Percentiles rank a stretch among this genome's conserved stretches.
These are phyloP conservation scores for Umbelopsis vinacea DNA, from an alignment of 192 early-diverging fungal genomes.

Conservation along the genomic window DNA sequence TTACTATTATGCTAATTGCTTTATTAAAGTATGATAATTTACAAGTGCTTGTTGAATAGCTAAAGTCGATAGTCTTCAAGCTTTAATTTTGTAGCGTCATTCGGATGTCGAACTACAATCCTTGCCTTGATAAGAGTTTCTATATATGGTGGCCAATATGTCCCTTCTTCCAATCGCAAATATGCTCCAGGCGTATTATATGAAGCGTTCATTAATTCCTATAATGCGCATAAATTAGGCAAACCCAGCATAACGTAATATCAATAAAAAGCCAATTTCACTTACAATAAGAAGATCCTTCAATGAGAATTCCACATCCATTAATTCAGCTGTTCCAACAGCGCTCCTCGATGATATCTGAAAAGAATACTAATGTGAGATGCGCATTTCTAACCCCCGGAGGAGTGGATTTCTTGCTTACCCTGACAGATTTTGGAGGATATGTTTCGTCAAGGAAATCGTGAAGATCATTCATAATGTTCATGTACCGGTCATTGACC, in stretches of 20 bases:
- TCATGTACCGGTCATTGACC: constrained; percentile 2
- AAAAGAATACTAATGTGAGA: neutral
- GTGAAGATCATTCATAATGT: constrained; percentile 23
- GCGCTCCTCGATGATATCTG: neutral
- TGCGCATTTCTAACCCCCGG: too few species aligned
- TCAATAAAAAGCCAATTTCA: neutral
- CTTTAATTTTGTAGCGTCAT: constrained; percentile 44
- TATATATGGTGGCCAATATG: constrained; percentile 56
- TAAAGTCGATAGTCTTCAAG: constrained; percentile 47
- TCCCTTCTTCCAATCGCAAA: constrained; percentile 42
- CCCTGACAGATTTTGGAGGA: constrained; percentile 30
- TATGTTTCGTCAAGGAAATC: constrained; percentile 39
- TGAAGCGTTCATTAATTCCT: constrained; percentile 61
- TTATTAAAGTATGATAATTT: too few species aligned
- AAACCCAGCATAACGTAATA: neutral
- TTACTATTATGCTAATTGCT: neutral
- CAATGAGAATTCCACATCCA: constrained; percentile 22
- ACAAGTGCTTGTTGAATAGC: too few species aligned
- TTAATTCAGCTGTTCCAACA: neutral
- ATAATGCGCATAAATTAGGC: neutral
- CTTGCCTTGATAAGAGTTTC: constrained; percentile 57
- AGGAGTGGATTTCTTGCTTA: constrained; percentile 5
- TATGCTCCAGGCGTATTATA: constrained; percentile 48
- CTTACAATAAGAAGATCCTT: constrained; percentile 30
- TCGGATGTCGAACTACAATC: constrained; percentile 52